A percentile compares a stretch with the other conserved stretches of the same genome.
Conservation (phyloP, 129 eudicot genomes). For the Flaveria linearis region DNA sequence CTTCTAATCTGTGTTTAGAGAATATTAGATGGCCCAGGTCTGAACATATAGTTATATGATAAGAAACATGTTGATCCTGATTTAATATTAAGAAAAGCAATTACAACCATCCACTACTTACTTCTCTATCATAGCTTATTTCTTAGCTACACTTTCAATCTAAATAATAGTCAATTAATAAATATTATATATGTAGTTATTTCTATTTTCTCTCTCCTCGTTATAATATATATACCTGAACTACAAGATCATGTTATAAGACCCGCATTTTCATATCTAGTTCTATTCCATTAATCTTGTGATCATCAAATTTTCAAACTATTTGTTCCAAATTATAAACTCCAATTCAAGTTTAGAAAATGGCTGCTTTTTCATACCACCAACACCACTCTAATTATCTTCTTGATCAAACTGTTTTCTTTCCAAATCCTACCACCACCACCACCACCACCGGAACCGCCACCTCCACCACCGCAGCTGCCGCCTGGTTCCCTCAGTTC, state of each 20-base stretch:
- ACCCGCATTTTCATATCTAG: slow-evolving; percentile 34
- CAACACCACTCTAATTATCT: slow-evolving; percentile 41
- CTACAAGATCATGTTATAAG: slow-evolving; percentile 16
- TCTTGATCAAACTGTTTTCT: slow-evolving; percentile 39
- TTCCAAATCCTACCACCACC: slow-evolving; percentile 36
- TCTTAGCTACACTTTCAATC: neutral
- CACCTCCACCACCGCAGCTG: slow-evolving; percentile 9
- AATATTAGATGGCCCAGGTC: too few species aligned
- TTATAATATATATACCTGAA: slow-evolving; percentile 31
- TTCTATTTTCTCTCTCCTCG: slow-evolving; percentile 22
- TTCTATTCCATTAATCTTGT: slow-evolving; percentile 20
- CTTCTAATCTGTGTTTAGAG: too few species aligned
- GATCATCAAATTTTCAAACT: slow-evolving; percentile 23
- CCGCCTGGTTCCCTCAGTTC: slow-evolving; percentile 36
- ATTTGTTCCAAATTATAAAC: slow-evolving; percentile 13
- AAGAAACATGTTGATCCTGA: too few species aligned
- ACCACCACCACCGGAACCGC: slow-evolving; percentile 15
- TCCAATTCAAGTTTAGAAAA: slow-evolving; percentile 25
- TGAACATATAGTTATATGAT: too few species aligned
- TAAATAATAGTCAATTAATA: neutral
- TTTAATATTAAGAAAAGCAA: neutral
- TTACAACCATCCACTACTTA: neutral
- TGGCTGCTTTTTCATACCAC: slow-evolving; percentile 60
- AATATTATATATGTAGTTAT: neutral
- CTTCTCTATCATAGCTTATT: neutral